phyloP scores from a whole-genome alignment of 2,329 filamentous ascomycete genomes.

The Penicillium sp. region DNA sequence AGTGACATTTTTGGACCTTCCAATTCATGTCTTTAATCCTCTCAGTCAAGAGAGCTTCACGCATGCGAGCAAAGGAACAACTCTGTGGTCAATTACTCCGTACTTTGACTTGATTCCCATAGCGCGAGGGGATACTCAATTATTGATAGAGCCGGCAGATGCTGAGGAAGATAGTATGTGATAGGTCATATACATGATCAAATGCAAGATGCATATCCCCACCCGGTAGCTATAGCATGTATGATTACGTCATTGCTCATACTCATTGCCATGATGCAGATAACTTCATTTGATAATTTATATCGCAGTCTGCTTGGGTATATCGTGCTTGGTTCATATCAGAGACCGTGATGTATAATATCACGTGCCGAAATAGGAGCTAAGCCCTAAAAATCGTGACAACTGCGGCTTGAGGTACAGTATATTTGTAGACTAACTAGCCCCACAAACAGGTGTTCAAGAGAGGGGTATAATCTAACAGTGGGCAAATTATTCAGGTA shows the following conservation, averaged over 20 bases:
- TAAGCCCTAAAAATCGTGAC: slow-evolving; percentile 9
- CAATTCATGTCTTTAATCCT: no score
- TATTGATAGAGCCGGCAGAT: background rate
- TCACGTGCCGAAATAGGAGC: background rate
- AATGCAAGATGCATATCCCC: background rate
- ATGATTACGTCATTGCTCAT: background rate
- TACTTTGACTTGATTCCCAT: background rate
- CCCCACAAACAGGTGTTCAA: no score
- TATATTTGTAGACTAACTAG: background rate
- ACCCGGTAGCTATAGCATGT: background rate
- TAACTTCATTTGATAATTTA: background rate
- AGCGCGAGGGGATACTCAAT: background rate
- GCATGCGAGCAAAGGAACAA: no score
- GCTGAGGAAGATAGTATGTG: background rate
- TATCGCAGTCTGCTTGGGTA: background rate
- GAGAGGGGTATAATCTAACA: no score
- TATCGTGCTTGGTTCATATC: no score
- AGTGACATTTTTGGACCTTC: no score
- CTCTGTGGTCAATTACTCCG: no score
- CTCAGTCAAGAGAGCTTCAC: no score
- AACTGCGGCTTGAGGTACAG: background rate
- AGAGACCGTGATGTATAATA: background rate
- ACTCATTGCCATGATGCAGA: no score
- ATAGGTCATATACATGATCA: background rate
- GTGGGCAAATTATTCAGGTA: no score